A percentile compares a stretch with the other conserved stretches of the same genome.
phyloP scores from a whole-genome alignment of 495 filamentous ascomycete genomes.

The Diplogelasinospora grovesii region DNA sequence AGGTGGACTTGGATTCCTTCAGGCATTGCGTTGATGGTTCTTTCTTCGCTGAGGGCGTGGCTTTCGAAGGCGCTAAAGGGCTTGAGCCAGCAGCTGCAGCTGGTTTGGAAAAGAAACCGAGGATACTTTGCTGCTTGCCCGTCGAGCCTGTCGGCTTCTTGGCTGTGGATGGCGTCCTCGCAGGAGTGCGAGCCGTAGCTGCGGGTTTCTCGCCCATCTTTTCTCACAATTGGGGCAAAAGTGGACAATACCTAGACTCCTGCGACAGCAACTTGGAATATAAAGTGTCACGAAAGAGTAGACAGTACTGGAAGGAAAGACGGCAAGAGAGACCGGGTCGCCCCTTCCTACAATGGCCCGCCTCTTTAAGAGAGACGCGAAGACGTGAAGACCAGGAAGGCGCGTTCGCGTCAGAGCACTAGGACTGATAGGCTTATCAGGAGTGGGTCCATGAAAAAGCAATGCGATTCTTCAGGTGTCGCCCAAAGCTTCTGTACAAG shows the following conservation, averaged over 20 bases:
- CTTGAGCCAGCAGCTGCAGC: slow-evolving; percentile 34
- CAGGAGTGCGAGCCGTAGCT: slow-evolving; percentile 31
- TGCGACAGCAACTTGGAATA: no score
- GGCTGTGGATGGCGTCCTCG: slow-evolving; percentile 33
- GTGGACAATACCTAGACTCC: no score
- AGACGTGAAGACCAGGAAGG: slow-evolving; percentile 8
- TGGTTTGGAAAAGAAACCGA: slow-evolving; percentile 79
- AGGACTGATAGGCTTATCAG: no score
- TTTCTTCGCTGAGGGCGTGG: slow-evolving; percentile 11
- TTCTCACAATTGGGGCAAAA: no score
- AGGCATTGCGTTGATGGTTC: slow-evolving; percentile 30
- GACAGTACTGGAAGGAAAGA: no score
- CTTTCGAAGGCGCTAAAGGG: slow-evolving; percentile 18
- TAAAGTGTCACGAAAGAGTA: no score
- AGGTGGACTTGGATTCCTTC: slow-evolving; percentile 40
- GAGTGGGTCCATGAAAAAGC: no score
- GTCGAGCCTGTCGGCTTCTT: slow-evolving; percentile 36
- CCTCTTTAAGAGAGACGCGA: slow-evolving; percentile 13
- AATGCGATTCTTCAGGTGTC: no score
- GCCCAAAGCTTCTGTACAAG: no score
- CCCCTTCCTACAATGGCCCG: neutral
- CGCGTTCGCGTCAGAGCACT: slow-evolving; percentile 5
- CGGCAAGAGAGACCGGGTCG: no score
- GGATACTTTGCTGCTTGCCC: slow-evolving; percentile 71
- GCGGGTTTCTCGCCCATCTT: slow-evolving; percentile 26